These are phyloP conservation scores for barley (Hordeum vulgare) DNA, from an alignment of 176 grass and related monocot species.

Conservation along the genomic window MorexV3_pseudomolecules_assembly NC_058524.1:6573204-6573703, in stretches of 20 bases:
- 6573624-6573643: background rate
- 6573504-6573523: conserved; percentile 53
- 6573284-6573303: background rate
- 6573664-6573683: background rate
- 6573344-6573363: background rate
- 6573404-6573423: background rate
- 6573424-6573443: background rate
- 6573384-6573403: conserved; percentile 11
- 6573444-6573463: conserved; percentile 77
- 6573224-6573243: background rate
- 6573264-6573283: background rate
- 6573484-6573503: conserved; percentile 83
- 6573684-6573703: background rate
- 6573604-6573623: background rate
- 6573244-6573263: background rate
- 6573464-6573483: conserved; percentile 95
- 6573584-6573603: background rate
- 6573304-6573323: background rate
- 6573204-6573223: background rate
- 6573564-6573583: background rate
- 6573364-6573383: background rate
- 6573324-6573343: background rate
- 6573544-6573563: conserved; percentile 23
- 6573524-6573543: conserved; percentile 51
- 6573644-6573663: conserved; percentile 7